Evolutionary conservation across 352 stramenopile species (phyloP).

Genomic region (Globisporangium cystogenes): DNA sequence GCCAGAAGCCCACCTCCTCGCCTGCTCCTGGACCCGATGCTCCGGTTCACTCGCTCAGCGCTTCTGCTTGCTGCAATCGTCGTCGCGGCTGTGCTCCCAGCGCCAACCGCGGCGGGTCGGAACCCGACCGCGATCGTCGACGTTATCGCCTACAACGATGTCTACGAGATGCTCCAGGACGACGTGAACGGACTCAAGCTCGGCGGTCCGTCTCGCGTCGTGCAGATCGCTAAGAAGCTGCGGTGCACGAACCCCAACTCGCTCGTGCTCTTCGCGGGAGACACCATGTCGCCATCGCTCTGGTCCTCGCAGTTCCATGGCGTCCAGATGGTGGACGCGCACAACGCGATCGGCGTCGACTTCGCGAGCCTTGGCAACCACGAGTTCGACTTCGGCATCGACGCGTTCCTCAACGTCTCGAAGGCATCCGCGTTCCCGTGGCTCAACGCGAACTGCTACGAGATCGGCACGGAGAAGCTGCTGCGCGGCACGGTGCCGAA

Average conservation of each 20-base stretch:
- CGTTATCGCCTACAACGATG: conserved; percentile 72
- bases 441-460: conserved; percentile 73
- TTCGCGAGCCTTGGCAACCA: conserved; percentile 72
- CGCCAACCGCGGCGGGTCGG: conserved; percentile 8
- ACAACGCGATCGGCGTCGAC: conserved; percentile 73
- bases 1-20: too few relatives aligned
- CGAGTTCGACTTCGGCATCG: conserved; percentile 75
- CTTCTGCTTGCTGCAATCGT: not conserved
- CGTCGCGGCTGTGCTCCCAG: not conserved
- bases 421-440: conserved; percentile 50
- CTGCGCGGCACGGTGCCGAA: conserved; percentile 41
- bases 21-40: too few relatives aligned
- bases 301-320: conserved; percentile 75
- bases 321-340: conserved; percentile 73
- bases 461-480: conserved; percentile 29
- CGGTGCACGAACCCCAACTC: conserved; percentile 47
- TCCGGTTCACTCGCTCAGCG: too few relatives aligned
- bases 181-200: conserved; percentile 47
- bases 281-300: conserved; percentile 74
- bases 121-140: conserved; percentile 45
- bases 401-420: conserved; percentile 67
- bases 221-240: conserved; percentile 51
- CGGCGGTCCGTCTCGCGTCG: conserved; percentile 59
- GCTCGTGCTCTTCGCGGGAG: conserved; percentile 68
- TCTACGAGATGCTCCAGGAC: conserved; percentile 74